These are phyloP conservation scores for Plantago elongata DNA, from an alignment of 257 asterid genomes.

Conservation along the genomic window DNA sequence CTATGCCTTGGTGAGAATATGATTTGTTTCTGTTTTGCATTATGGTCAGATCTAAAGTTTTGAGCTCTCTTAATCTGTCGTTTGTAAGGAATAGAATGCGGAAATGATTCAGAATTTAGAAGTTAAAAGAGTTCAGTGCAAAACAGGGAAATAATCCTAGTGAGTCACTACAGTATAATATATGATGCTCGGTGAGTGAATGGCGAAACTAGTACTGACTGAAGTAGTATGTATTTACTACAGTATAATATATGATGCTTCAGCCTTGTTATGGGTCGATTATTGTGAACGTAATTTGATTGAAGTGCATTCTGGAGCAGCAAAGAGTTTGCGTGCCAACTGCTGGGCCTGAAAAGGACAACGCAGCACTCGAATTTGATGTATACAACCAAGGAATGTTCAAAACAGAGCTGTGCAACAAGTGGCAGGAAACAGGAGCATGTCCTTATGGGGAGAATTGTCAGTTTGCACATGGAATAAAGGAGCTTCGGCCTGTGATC, in stretches of 20 bases:
- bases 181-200: no score
- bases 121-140: no score
- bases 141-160: no score
- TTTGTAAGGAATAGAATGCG: neutral
- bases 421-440: constrained; percentile 74
- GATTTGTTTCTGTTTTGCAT: neutral
- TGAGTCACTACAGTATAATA: no score
- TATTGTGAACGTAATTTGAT: neutral
- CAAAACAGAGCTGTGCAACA: constrained; percentile 84
- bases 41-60: neutral
- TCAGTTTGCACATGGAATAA: constrained; percentile 77
- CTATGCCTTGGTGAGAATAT: neutral
- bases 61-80: neutral
- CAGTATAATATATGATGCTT: neutral
- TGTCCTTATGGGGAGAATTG: constrained; percentile 72
- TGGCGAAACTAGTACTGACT: no score
- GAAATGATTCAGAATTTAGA: no score
- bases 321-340: constrained; percentile 49
- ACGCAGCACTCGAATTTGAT: constrained; percentile 47
- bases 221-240: no score
- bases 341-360: constrained; percentile 41
- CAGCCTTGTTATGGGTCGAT: neutral
- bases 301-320: constrained; percentile 24
- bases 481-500: constrained; percentile 71
- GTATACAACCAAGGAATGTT: constrained; percentile 74